A percentile compares a stretch with the other conserved stretches of the same genome.
These are phyloP conservation scores for Daldinia childiae DNA, from an alignment of 495 filamentous ascomycete species.

Conservation along the genomic window DNA sequence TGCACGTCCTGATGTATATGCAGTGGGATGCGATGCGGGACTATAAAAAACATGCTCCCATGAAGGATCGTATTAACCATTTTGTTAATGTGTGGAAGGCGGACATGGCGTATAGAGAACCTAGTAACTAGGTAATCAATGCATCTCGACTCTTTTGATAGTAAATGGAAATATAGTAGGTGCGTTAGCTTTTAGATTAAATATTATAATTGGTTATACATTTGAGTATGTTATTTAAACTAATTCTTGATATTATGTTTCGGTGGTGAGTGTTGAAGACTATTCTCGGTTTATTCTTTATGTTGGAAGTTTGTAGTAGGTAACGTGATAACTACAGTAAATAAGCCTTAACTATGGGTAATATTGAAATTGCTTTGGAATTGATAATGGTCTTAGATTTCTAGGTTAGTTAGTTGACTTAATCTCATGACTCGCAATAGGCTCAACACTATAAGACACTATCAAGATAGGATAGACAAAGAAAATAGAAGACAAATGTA, in stretches of 20 bases:
- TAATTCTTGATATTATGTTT: too few relatives aligned
- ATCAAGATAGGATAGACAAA: not conserved
- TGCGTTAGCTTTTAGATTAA: not conserved
- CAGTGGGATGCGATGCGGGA: constrained; percentile 41
- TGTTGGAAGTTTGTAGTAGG: not conserved
- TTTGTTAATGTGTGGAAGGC: constrained; percentile 17
- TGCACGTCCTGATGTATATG: constrained; percentile 42
- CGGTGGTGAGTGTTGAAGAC: too few relatives aligned
- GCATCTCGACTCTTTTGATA: not conserved
- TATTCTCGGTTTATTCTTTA: not conserved
- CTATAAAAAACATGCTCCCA: constrained; percentile 15
- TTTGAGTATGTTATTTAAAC: too few relatives aligned
- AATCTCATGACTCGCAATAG: not conserved
- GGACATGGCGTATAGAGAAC: not conserved
- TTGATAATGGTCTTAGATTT: not conserved
- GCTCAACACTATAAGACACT: not conserved
- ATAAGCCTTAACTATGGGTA: not conserved
- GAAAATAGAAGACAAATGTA: not conserved
- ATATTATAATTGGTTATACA: too few relatives aligned
- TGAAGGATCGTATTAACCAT: constrained; percentile 24
- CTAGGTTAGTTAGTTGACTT: not conserved
- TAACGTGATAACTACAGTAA: not conserved
- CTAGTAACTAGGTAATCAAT: not conserved
- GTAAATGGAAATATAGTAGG: not conserved
- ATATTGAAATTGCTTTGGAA: too few relatives aligned